Evolutionary conservation across 148 eudicot genomes (phyloP).

Genomic region (Dysphania ambrosioides): DNA sequence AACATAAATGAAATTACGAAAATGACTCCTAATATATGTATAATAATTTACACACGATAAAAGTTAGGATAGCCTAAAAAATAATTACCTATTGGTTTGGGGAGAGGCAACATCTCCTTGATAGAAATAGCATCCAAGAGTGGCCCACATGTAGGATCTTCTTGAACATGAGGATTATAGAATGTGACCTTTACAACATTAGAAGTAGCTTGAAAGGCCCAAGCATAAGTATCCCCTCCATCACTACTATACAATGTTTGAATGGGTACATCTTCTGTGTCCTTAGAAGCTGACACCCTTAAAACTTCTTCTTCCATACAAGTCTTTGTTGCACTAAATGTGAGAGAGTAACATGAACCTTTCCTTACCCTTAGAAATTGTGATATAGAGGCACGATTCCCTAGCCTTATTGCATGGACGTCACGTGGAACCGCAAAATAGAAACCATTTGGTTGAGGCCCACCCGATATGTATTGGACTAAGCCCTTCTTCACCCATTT

Average conservation of each 20-base stretch:
- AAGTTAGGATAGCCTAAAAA: too few species aligned
- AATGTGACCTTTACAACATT: constrained; percentile 48
- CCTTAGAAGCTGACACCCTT: constrained; percentile 39
- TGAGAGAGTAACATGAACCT: constrained; percentile 52
- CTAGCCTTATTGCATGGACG: constrained; percentile 60
- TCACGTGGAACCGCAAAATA: constrained; percentile 60
- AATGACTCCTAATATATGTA: too few species aligned
- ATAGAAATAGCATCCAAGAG: constrained; percentile 73
- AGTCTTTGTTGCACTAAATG: constrained; percentile 76
- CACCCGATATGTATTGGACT: constrained; percentile 83
- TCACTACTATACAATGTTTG: constrained; percentile 67
- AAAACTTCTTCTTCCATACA: constrained; percentile 84
- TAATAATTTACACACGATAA: too few species aligned
- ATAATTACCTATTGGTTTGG: constrained; percentile 34
- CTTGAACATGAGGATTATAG: constrained; percentile 64
- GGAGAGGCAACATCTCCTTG: constrained; percentile 42
- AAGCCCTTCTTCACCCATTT: constrained; percentile 76
- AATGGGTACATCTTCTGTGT: constrained; percentile 43
- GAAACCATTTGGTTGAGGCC: constrained; percentile 82
- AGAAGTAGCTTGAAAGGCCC: constrained; percentile 53
- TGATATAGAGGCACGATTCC: constrained; percentile 58
- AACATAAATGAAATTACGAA: too few species aligned
- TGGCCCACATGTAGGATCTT: constrained; percentile 79
- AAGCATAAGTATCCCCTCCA: constrained; percentile 85
- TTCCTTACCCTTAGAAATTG: constrained; percentile 44